phyloP scores from a whole-genome alignment of 2,329 filamentous ascomycete genomes.

The Alternaria sp. region DNA sequence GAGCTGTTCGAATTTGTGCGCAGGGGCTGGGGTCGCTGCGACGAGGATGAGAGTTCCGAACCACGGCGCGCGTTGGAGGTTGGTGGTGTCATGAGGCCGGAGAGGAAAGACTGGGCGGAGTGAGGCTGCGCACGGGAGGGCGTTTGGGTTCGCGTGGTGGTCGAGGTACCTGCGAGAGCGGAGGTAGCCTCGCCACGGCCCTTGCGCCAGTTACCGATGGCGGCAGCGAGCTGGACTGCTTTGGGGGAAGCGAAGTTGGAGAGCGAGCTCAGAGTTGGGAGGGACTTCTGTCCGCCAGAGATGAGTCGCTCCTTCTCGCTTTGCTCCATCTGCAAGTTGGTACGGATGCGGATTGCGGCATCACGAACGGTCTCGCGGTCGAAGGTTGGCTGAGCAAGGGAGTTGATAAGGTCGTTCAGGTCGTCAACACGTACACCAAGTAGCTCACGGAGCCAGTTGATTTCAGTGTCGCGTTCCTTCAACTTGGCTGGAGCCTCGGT shows the following conservation, averaged over 20 bases:
- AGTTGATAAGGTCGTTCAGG: slow-evolving; percentile 86
- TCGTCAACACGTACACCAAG: slow-evolving; percentile 90
- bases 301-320: slow-evolving; percentile 89
- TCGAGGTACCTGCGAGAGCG: slow-evolving; percentile 46
- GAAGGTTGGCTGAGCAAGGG: slow-evolving; percentile 75
- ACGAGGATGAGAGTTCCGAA: slow-evolving; percentile 53
- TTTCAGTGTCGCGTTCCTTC: slow-evolving; percentile 91
- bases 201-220: slow-evolving; percentile 95
- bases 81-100: slow-evolving; percentile 88
- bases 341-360: slow-evolving; percentile 88
- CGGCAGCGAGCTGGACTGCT: slow-evolving; percentile 89
- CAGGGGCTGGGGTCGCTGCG: slow-evolving; percentile 30
- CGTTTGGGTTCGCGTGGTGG: slow-evolving; percentile 39
- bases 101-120: slow-evolving; percentile 68
- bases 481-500: slow-evolving; percentile 81
- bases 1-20: slow-evolving; percentile 38
- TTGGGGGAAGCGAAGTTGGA: slow-evolving; percentile 81
- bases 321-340: slow-evolving; percentile 97
- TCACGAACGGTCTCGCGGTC: slow-evolving; percentile 83
- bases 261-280: slow-evolving; percentile 79
- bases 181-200: slow-evolving; percentile 59
- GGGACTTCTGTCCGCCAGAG: slow-evolving; percentile 63
- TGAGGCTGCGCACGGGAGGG: slow-evolving; percentile 50
- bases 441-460: slow-evolving; percentile 91
- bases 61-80: slow-evolving; percentile 73